phyloP scores from a whole-genome alignment of 106 monocot genomes.

The Gastrodia elata region DNA sequence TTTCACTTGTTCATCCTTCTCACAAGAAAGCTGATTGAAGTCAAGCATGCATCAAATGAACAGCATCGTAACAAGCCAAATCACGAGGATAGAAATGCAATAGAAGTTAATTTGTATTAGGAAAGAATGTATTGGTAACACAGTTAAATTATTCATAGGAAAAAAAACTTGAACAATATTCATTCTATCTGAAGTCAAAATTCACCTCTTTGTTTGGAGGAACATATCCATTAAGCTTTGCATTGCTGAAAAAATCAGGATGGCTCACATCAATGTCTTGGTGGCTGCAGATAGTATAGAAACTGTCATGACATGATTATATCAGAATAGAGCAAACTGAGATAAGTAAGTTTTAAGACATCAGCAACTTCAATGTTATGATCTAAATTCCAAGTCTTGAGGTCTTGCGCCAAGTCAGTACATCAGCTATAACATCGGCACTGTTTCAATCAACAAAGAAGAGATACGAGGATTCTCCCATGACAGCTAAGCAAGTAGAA shows the following conservation, averaged over 20 bases:
- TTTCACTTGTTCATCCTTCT: not conserved
- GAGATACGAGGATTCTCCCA: not conserved
- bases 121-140: not conserved
- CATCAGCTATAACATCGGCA: not conserved
- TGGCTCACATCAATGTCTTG: conserved; percentile 91
- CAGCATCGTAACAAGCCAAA: no score
- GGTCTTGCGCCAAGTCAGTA: not conserved
- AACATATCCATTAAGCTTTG: conserved; percentile 88
- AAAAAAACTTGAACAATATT: not conserved
- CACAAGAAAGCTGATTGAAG: not conserved
- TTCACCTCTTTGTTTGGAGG: conserved; percentile 91
- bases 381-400: not conserved
- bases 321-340: not conserved
- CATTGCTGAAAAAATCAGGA: conserved; percentile 93
- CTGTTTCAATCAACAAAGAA: not conserved
- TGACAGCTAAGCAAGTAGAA: not conserved
- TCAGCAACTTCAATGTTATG: not conserved
- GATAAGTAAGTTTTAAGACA: not conserved
- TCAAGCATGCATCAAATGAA: not conserved
- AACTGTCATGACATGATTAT: not conserved
- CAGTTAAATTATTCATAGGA: not conserved
- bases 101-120: not conserved
- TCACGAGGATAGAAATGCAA: no score
- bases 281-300: conserved; percentile 46
- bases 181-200: not conserved